These are phyloP conservation scores for Dictyostelium purpureum DNA, from an alignment of 78 protist species.

Conservation along the genomic window DNA sequence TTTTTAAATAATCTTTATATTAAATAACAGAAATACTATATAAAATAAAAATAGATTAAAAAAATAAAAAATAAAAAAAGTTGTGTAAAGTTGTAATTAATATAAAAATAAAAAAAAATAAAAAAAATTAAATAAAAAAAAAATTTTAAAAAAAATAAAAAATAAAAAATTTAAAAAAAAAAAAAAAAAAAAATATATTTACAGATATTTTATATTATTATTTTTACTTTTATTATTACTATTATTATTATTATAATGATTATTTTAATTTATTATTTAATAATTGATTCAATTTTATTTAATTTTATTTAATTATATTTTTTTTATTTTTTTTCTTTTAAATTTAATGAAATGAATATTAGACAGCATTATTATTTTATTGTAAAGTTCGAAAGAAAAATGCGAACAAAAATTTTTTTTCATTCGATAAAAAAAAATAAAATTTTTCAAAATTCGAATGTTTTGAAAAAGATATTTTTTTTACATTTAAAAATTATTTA, in stretches of 20 bases:
- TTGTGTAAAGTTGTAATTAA: background rate
- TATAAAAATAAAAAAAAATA: background rate
- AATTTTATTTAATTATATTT: background rate
- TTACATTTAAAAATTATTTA: background rate
- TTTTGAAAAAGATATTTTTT: background rate
- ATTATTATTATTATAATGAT: no score
- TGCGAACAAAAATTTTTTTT: no score
- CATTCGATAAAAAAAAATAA: no score
- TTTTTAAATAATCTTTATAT: background rate
- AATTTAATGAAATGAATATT: background rate
- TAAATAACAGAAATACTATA: background rate
- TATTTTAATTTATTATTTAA: no score
- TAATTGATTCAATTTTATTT: background rate
- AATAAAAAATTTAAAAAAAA: background rate
- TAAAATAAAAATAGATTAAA: background rate
- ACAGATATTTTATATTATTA: background rate
- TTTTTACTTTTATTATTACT: no score
- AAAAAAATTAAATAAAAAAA: background rate
- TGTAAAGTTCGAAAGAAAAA: background rate
- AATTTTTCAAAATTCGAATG: no score
- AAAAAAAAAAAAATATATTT: background rate
- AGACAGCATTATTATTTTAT: background rate
- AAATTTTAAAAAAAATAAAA: background rate
- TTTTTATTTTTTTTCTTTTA: background rate
- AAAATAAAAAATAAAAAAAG: background rate